Percentiles rank a stretch among this genome's conserved stretches.
These are phyloP conservation scores for Blastobotrys ciferrii DNA, from an alignment of 1,139 yeast species.

Conservation along the genomic window DNA sequence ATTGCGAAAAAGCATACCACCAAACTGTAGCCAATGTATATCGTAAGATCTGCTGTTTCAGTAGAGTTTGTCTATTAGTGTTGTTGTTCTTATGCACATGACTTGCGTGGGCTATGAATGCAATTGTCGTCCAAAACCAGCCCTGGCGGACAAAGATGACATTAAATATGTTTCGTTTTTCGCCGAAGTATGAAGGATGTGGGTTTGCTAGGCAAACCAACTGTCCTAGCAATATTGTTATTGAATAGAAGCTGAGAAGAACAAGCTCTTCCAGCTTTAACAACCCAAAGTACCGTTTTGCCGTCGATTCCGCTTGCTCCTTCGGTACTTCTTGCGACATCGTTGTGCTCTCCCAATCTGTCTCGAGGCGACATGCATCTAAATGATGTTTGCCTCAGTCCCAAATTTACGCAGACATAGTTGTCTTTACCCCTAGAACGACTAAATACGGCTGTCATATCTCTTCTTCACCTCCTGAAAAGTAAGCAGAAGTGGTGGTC, in stretches of 20 bases:
- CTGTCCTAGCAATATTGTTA: conserved; percentile 33
- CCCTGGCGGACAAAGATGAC: conserved; percentile 78
- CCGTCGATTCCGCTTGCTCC: neutral
- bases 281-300: conserved; percentile 11
- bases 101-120: conserved; percentile 28
- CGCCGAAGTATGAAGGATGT: conserved; percentile 46
- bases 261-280: conserved; percentile 23
- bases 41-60: conserved; percentile 25
- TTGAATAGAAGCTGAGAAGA: conserved; percentile 32
- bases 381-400: neutral
- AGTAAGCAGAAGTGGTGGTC: too few species aligned
- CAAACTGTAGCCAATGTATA: conserved; percentile 60
- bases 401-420: neutral
- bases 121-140: conserved; percentile 85
- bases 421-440: neutral
- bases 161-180: conserved; percentile 66
- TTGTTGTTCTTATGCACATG: conserved; percentile 16
- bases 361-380: neutral
- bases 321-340: neutral
- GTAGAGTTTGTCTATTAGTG: neutral
- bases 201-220: conserved; percentile 26
- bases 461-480: too few species aligned
- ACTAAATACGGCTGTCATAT: too few species aligned
- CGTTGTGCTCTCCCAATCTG: neutral
- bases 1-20: conserved; percentile 85